phyloP scores from a whole-genome alignment of 345 rosid genomes.

The Bretschneidera sinensis region DNA sequence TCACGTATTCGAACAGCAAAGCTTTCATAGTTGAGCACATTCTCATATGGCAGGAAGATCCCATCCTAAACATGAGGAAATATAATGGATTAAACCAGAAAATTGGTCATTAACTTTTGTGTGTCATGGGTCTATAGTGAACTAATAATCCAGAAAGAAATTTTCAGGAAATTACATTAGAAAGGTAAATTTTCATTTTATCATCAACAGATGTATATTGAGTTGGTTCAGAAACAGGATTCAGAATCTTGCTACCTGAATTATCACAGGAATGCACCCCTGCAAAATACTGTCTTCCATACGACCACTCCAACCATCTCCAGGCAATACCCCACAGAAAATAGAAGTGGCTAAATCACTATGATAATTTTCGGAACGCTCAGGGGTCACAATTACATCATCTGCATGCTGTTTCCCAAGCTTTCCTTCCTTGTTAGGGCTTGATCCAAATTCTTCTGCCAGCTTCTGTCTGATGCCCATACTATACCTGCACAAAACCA shows the following conservation, averaged over 20 bases:
- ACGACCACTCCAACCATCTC: constrained; percentile 99
- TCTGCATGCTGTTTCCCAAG: constrained; percentile 78
- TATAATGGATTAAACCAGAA: constrained; percentile 2
- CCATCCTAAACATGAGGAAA: constrained; percentile 62
- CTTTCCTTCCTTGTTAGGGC: constrained; percentile 85
- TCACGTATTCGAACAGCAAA: constrained; percentile 80
- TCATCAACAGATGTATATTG: background rate
- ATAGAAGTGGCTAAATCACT: constrained; percentile 68
- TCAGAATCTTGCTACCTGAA: constrained; percentile 57
- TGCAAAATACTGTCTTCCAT: constrained; percentile 98
- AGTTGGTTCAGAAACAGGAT: constrained; percentile 5
- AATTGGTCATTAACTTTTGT: background rate
- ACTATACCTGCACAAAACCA: constrained; percentile 79
- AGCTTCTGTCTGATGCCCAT: constrained; percentile 95
- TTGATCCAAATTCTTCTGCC: constrained; percentile 90
- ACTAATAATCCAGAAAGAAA: too few relatives aligned
- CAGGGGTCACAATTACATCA: constrained; percentile 68
- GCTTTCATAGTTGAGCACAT: constrained; percentile 88
- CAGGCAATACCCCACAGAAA: constrained; percentile 94
- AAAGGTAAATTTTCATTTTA: too few relatives aligned
- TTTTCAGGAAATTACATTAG: background rate
- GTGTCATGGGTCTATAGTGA: background rate
- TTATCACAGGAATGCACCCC: constrained; percentile 93
- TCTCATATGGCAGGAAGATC: constrained; percentile 90
- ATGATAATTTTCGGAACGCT: constrained; percentile 61